A percentile compares a stretch with the other conserved stretches of the same genome.
Evolutionary conservation across 148 eudicot species (phyloP).

Genomic region (Heliamphora exappendiculata): DNA sequence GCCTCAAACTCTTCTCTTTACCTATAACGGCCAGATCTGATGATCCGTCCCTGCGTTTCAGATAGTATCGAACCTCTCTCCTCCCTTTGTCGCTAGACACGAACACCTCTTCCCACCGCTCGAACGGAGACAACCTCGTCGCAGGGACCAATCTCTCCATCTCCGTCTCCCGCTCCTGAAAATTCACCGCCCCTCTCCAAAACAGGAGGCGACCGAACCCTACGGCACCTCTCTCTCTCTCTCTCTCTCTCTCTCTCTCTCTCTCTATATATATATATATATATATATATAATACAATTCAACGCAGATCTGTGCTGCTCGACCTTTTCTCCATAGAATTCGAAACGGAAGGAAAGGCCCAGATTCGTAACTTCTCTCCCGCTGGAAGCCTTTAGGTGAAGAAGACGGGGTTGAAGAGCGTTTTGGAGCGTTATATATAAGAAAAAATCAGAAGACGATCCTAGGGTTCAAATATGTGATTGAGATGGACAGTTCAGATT

Average conservation of each 20-base stretch:
- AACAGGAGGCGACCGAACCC: background rate
- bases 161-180: background rate
- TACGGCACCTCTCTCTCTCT: background rate
- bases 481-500: conserved; percentile 29
- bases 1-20: conserved; percentile 54
- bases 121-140: conserved; percentile 27
- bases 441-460: background rate
- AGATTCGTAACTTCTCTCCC: background rate
- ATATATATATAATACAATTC: background rate
- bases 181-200: background rate
- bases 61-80: conserved; percentile 52
- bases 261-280: background rate
- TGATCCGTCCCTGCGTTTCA: conserved; percentile 50
- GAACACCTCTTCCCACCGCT: conserved; percentile 61
- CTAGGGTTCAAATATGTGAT: conserved; percentile 28
- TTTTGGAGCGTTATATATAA: conserved; percentile 9
- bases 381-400: background rate
- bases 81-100: conserved; percentile 42
- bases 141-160: conserved; percentile 17
- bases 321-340: background rate
- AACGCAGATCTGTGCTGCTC: background rate
- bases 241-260: background rate
- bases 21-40: conserved; percentile 69
- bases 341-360: background rate
- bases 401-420: conserved; percentile 1